Evolutionary conservation across 2,329 filamentous ascomycete genomes (phyloP), one percentile per base, ranked within the genome.

Genomic region (Diaporthe batatas): DNA sequence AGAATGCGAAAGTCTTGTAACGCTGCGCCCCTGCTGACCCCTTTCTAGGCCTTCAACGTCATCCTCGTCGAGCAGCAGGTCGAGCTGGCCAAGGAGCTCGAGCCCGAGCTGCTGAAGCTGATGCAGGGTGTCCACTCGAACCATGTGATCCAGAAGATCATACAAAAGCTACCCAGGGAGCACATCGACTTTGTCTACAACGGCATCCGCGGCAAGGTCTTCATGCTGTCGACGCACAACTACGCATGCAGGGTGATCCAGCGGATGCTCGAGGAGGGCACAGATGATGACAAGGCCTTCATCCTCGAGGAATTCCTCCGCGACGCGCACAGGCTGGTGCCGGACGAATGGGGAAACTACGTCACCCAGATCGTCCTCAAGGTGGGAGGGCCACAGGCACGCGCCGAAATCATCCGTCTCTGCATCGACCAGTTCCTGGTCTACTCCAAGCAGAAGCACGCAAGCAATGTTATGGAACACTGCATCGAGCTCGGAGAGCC

Each of bases 381-480:
- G 74, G 90, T 94, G 75, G 95, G 95, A 32, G 88, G 91, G 68
- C 86, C 89, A 5, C 90, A 92, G 71, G 94, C 98, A 78, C 90
- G 91, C 25, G 86, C 87, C 18, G 90, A 87, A 77, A 92, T 98
- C 78, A 93, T 98, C 71, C 83, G 87, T 34, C 85, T 94, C 59
- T 92, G 98, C 75, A 91, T 92, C 76, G 86, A 87, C 16, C 90
- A 94, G 72, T 85, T 98, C 2, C 83, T 98, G 51, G 84, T 85
- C 1, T 91, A 94, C 77, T 98, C 95, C 34, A 98, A 95, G 85
- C 94, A 98, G 85, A 99, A 99, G 81, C 97, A 94, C 79, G 96
- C 96, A 0, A 98, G 95, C 79, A 98, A 99, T 78, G 96, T 99
- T 3, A 96, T 99, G 0, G 96, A 99, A 83, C 96, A 94, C 82